Base-by-base conservation (phyloP, 768 basidiomycete species). In the Mycena filopes region DNA sequence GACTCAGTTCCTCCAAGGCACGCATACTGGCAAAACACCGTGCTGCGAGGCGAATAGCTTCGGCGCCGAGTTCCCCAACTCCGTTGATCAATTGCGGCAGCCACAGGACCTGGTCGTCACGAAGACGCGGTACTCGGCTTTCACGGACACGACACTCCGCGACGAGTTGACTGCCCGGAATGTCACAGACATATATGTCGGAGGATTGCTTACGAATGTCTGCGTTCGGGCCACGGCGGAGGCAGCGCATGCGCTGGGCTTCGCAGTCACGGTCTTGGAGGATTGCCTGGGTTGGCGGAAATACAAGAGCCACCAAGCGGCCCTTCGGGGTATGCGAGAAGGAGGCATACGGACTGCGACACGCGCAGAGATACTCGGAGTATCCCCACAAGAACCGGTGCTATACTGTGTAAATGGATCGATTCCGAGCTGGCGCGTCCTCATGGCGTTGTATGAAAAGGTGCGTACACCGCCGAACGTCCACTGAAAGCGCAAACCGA, bases 381-480 rank as follows among this genome's bases (percentile, higher is more conserved):
- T 31, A 25, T 49, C 41, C 49, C 21, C 38, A 16, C 47, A 25
- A 21, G 56, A 45, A 31, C 72, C 76, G 18, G 63, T 59, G 29
- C 42, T 75, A 20, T 73, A 71, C 71, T 74, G 72, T 43, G 74
- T 75, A 26, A 76, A 76, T 38, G 73, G 73, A 25, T 71, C 71
- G 9, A 75, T 76, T 25, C 69, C 74, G 12, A 75, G 72, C 54
- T 76, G 74, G 73, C 69, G 72, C 16, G 75, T 74, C 16, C 67
- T 71, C 66, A 74, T 77, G 69, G 72, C 71, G 2, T 46, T 75
- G 54, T 66, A 74, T 56, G 74, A 74, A 63, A 75, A 75, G 72
- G 75, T 74, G 36, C 41, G 33, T 13, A 42, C 13, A 23, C 28
- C 31, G 33, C n/a, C 29, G 5, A 23, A 8, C 5, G 20, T 11